These are phyloP conservation scores for Pisolithus tinctorius DNA, from an alignment of 768 basidiomycete species.

Conservation along the genomic window DNA sequence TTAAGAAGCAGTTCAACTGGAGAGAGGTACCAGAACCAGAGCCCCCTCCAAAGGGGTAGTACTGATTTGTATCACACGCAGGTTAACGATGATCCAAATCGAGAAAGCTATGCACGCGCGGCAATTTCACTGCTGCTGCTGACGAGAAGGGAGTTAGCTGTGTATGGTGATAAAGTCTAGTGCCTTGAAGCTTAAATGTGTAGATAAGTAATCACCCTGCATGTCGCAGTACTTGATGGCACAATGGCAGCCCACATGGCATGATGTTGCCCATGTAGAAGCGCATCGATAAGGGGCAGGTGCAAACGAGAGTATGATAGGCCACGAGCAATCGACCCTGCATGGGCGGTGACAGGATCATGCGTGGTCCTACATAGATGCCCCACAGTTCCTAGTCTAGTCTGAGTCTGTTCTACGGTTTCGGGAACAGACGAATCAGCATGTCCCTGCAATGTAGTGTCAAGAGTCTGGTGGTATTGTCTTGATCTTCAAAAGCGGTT, in stretches of 20 bases:
- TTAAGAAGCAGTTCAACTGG: conserved; percentile 78
- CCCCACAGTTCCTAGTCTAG: too few species aligned
- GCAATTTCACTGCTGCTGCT: conserved; percentile 55
- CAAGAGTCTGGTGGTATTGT: conserved; percentile 25
- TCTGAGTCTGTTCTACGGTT: not conserved
- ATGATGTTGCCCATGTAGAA: too few species aligned
- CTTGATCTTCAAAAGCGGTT: conserved; percentile 32
- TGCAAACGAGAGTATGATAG: too few species aligned
- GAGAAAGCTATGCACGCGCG: conserved; percentile 51
- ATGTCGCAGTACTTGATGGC: too few species aligned
- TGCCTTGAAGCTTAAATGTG: too few species aligned
- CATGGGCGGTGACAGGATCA: too few species aligned
- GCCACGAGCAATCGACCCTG: too few species aligned
- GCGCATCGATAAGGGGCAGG: too few species aligned
- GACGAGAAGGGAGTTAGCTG: conserved; percentile 10
- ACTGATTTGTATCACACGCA: conserved; percentile 19
- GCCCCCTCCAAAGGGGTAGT: not conserved
- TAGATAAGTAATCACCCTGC: too few species aligned
- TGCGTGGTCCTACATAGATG: too few species aligned
- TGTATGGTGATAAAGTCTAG: not conserved
- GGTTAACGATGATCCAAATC: conserved; percentile 60
- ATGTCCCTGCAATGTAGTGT: not conserved
- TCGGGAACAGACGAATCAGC: not conserved
- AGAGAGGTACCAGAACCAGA: conserved; percentile 38
- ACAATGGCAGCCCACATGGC: too few species aligned